Percentiles rank a stretch among this genome's conserved stretches.
phyloP scores from a whole-genome alignment of 805 yeast genomes.

The Candida golubevii region DNA sequence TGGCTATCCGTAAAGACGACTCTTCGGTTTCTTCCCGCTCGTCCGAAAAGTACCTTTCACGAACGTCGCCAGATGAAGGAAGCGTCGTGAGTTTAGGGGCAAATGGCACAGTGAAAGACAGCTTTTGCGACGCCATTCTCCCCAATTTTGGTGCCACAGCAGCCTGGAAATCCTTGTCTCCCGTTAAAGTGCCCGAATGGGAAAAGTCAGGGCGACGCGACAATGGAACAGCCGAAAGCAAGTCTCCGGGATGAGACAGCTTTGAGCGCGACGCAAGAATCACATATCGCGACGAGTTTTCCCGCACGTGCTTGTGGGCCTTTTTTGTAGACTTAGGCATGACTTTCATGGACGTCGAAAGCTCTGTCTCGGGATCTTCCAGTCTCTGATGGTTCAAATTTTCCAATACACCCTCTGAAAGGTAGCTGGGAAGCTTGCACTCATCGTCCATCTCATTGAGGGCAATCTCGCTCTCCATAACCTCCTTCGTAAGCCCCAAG shows the following conservation, averaged over 20 bases:
- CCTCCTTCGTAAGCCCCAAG: conserved; percentile 77
- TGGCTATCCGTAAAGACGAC: conserved; percentile 53
- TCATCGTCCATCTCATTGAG: conserved; percentile 43
- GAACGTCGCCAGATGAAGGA: conserved; percentile 2
- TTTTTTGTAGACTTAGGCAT: conserved; percentile 15
- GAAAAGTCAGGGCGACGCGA: conserved; percentile 39
- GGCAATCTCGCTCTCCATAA: conserved; percentile 67
- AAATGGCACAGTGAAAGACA: conserved; percentile 1
- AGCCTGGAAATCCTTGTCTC: conserved; percentile 1
- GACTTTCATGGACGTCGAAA: conserved; percentile 10
- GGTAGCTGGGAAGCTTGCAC: conserved; percentile 52
- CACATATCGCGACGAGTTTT: conserved; percentile 34
- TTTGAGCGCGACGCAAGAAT: conserved; percentile 48
- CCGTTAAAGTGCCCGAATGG: conserved; percentile 10
- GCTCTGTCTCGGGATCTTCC: conserved; percentile 6
- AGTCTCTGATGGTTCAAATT: conserved; percentile 23
- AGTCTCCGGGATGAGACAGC: conserved; percentile 75
- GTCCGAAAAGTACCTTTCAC: conserved; percentile 41
- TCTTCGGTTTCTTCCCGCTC: conserved; percentile 70
- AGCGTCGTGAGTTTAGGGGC: background rate
- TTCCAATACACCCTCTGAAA: conserved; percentile 54
- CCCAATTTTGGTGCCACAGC: background rate
- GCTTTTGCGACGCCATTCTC: conserved; percentile 1
- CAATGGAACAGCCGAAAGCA: conserved; percentile 75
- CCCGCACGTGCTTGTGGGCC: conserved; percentile 8